Conservation (phyloP, 106 monocot genomes). For the Vanilla planifolia region DNA sequence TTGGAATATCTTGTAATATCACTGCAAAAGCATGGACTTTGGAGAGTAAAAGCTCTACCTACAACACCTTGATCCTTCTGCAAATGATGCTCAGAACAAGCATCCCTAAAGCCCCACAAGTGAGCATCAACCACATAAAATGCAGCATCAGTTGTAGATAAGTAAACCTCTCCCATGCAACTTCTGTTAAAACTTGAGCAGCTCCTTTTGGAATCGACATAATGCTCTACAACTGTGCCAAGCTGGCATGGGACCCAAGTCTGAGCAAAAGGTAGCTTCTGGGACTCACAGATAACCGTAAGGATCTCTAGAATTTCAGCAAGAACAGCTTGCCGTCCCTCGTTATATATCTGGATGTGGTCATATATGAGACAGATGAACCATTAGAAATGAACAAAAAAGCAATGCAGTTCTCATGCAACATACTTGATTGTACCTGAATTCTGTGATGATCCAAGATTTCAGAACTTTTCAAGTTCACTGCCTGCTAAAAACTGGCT, state of each 20-base stretch:
- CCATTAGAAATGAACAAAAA: constrained; percentile 1
- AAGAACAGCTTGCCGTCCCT: constrained; percentile 57
- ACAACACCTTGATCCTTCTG: constrained; percentile 81
- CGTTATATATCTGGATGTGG: constrained; percentile 49
- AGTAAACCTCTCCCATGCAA: constrained; percentile 62
- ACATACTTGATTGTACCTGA: constrained; percentile 30
- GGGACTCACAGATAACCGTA: constrained; percentile 51
- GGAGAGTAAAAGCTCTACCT: constrained; percentile 51
- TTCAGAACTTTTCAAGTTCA: constrained; percentile 72
- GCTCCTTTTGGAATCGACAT: constrained; percentile 50
- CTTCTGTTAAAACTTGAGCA: constrained; percentile 62
- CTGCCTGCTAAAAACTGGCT: constrained; percentile 51
- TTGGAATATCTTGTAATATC: constrained; percentile 70
- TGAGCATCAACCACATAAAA: constrained; percentile 64
- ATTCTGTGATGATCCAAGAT: constrained; percentile 46
- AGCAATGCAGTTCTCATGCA: background rate
- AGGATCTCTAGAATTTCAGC: constrained; percentile 73
- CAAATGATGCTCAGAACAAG: constrained; percentile 81
- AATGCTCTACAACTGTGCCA: constrained; percentile 46
- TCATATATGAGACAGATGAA: constrained; percentile 1
- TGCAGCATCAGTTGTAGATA: constrained; percentile 78
- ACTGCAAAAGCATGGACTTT: constrained; percentile 43
- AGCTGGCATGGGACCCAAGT: constrained; percentile 82
- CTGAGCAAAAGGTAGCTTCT: constrained; percentile 77
- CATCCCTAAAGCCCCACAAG: constrained; percentile 82